A percentile compares a stretch with the other conserved stretches of the same genome.
Conservation (phyloP, 169 alveolate genomes). For the Babesia divergens region DNA sequence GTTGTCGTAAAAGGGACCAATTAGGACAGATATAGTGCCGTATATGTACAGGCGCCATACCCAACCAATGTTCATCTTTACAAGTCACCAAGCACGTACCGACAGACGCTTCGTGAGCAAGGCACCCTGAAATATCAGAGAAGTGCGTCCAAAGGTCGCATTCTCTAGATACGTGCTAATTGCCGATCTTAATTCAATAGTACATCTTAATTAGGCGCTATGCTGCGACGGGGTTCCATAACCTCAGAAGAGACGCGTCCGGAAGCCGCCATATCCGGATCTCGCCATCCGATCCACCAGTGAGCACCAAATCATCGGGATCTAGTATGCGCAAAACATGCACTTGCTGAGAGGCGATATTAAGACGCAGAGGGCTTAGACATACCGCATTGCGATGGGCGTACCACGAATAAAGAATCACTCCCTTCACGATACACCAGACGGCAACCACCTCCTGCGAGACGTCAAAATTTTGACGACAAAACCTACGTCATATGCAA, state of each 20-base stretch:
- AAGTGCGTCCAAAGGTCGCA: too few species aligned
- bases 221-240: conserved; percentile 8
- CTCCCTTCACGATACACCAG: conserved; percentile 60
- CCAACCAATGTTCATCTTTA: conserved; percentile 26
- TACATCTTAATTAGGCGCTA: background rate
- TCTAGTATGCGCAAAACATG: conserved; percentile 39
- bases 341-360: conserved; percentile 27
- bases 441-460: conserved; percentile 59
- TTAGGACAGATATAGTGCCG: conserved; percentile 22
- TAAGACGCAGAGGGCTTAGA: background rate
- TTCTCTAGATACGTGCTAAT: too few species aligned
- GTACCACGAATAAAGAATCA: conserved; percentile 58
- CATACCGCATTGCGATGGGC: conserved; percentile 65
- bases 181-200: background rate
- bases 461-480: background rate
- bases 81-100: too few species aligned
- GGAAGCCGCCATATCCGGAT: conserved; percentile 59
- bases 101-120: too few species aligned
- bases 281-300: conserved; percentile 67
- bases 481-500: conserved; percentile 51
- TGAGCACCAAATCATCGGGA: conserved; percentile 27
- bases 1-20: conserved; percentile 64
- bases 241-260: conserved; percentile 4
- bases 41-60: conserved; percentile 11
- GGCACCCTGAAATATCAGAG: too few species aligned